Percentiles rank a stretch among this genome's conserved stretches.
These are phyloP conservation scores for Nematocida major DNA, from an alignment of 371 early-diverging fungal genomes.

Conservation along the genomic window DNA sequence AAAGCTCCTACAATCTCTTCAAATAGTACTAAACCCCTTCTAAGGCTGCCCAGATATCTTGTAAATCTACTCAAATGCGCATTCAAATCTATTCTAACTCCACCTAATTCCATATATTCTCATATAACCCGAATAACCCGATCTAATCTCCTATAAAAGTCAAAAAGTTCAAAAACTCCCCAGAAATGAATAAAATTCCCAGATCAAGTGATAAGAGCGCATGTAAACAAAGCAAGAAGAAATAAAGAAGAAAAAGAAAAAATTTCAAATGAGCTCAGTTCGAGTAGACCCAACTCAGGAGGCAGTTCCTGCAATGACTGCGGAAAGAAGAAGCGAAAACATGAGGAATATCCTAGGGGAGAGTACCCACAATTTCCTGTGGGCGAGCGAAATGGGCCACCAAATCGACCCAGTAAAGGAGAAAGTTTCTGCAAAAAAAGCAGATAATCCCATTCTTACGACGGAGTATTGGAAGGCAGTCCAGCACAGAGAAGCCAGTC, in stretches of 20 bases:
- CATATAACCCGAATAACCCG: too few relatives aligned
- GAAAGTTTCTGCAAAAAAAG: neutral
- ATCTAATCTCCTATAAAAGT: too few relatives aligned
- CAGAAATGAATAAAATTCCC: too few relatives aligned
- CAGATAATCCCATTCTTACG: constrained; percentile 10
- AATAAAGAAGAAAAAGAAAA: neutral
- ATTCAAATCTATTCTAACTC: too few relatives aligned
- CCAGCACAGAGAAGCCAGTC: neutral
- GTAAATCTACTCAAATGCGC: too few relatives aligned
- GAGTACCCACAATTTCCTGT: neutral
- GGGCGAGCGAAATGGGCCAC: neutral
- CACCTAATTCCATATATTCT: too few relatives aligned
- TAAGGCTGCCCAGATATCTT: too few relatives aligned
- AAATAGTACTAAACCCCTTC: too few relatives aligned
- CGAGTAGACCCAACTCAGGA: neutral
- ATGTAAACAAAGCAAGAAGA: neutral
- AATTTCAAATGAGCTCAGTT: neutral
- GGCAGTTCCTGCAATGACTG: too few relatives aligned
- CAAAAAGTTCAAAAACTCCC: too few relatives aligned
- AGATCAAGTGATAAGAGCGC: too few relatives aligned
- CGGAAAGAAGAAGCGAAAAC: neutral
- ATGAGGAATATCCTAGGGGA: neutral
- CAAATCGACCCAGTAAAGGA: neutral
- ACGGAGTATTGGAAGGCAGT: constrained; percentile 34
- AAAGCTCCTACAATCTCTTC: too few relatives aligned